Evolutionary conservation across 148 eudicot genomes (phyloP).

Genomic region (Arbutus unedo): DNA sequence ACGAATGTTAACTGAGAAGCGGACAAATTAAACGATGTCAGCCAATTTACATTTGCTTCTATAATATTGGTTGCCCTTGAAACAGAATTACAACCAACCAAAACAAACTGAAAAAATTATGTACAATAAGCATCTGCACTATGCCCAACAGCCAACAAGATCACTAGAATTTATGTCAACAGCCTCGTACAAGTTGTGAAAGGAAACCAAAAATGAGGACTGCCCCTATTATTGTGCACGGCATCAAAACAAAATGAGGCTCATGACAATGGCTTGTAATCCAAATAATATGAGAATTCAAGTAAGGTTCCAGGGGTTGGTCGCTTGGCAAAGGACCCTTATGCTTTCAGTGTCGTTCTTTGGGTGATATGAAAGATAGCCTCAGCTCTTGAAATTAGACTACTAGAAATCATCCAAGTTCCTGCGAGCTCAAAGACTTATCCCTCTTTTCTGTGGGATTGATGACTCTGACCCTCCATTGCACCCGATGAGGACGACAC

Average conservation of each 20-base stretch:
- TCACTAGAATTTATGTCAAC: neutral
- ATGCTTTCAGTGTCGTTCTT: neutral
- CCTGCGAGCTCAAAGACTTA: slow-evolving; percentile 8
- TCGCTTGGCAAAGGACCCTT: neutral
- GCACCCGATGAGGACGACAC: slow-evolving; percentile 13
- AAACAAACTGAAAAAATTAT: neutral
- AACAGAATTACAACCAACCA: neutral
- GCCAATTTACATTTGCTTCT: neutral
- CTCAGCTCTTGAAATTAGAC: slow-evolving; percentile 3
- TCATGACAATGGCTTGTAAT: neutral
- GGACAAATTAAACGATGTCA: no score
- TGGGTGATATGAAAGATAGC: neutral
- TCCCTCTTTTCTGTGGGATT: slow-evolving; percentile 10
- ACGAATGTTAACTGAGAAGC: no score
- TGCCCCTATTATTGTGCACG: neutral
- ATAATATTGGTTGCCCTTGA: neutral
- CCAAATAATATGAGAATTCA: neutral
- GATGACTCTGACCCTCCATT: slow-evolving; percentile 11
- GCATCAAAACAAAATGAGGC: neutral
- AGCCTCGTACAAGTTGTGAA: neutral
- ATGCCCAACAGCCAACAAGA: neutral
- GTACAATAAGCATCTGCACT: neutral
- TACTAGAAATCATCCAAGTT: slow-evolving; percentile 9
- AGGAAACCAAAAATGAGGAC: slow-evolving; percentile 4
- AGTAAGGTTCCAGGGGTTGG: neutral